Conservation (phyloP, 345 rosid species). For the Cardamine resedifolia region DNA sequence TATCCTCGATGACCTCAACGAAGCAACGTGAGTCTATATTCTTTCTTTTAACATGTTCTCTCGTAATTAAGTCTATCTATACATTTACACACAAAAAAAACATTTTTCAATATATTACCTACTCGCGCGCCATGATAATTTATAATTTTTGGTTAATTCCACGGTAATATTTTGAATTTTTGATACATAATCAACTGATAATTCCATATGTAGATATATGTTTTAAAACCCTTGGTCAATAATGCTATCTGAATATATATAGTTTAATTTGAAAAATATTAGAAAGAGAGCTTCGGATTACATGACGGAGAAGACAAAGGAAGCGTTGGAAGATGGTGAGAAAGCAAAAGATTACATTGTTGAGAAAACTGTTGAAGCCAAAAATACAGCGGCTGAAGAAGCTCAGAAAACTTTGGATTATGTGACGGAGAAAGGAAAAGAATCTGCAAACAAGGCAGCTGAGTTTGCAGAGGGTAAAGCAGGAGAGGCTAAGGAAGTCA, state of each 20-base stretch:
- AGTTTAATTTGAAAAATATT: background rate
- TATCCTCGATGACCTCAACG: constrained; percentile 35
- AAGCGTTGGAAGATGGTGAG: constrained; percentile 30
- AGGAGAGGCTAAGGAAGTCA: constrained; percentile 34
- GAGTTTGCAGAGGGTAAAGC: constrained; percentile 27
- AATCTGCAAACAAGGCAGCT: constrained; percentile 27
- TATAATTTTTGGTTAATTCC: background rate
- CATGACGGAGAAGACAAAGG: constrained; percentile 31
- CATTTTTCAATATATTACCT: background rate
- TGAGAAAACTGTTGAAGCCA: constrained; percentile 25
- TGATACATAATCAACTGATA: background rate
- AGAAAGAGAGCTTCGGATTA: constrained; percentile 37
- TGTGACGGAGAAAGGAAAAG: constrained; percentile 40
- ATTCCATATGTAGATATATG: background rate
- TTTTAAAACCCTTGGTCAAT: background rate
- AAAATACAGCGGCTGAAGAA: background rate
- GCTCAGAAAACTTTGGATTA: constrained; percentile 32
- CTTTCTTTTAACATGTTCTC: background rate
- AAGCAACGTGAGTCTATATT: constrained; percentile 26
- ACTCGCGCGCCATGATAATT: background rate
- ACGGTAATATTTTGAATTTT: background rate
- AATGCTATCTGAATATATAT: background rate
- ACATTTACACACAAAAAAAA: background rate
- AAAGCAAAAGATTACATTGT: constrained; percentile 33
- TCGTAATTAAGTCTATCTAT: background rate